A percentile compares a stretch with the other conserved stretches of the same genome.
Evolutionary conservation across 1,284 basidiomycete species (phyloP).

Genomic region (Ceratobasidium theobromae): DNA sequence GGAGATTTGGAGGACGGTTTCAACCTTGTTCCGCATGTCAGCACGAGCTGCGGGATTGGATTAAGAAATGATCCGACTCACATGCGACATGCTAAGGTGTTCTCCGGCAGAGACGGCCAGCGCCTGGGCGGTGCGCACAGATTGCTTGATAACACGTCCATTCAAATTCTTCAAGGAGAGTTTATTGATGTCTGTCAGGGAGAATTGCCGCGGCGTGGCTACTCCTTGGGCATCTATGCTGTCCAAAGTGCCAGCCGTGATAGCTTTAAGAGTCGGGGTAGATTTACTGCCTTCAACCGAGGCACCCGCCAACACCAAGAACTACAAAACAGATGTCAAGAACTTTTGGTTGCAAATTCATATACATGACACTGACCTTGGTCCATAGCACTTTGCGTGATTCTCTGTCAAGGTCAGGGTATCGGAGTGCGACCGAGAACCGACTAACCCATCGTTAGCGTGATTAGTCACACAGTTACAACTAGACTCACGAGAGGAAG

Average conservation of each 20-base stretch:
- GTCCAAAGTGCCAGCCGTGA: neutral
- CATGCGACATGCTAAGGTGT: conserved; percentile 27
- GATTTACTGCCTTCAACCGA: conserved; percentile 17
- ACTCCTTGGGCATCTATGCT: neutral
- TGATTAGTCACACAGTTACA: neutral
- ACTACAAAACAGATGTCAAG: neutral
- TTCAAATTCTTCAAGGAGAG: conserved; percentile 30
- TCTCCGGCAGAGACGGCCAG: conserved; percentile 32
- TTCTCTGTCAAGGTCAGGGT: conserved; percentile 30
- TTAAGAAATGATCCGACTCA: neutral
- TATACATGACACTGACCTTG: neutral
- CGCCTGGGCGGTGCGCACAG: conserved; percentile 38
- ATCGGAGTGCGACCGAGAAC: conserved; percentile 28
- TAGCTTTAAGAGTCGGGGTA: neutral
- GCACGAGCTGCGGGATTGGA: neutral
- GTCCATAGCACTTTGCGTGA: conserved; percentile 24
- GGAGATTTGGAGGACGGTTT: conserved; percentile 19
- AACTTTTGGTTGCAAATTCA: neutral
- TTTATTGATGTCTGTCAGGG: conserved; percentile 7
- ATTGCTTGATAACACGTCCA: conserved; percentile 38
- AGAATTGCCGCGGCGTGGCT: neutral
- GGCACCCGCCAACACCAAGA: conserved; percentile 17
- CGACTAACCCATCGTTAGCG: conserved; percentile 1
- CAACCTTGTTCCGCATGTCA: neutral
- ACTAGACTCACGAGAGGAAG: conserved; percentile 34